Evolutionary conservation across 176 grass and related monocot species (phyloP), one percentile per base, ranked within the genome.

Genomic region (Ensete ventricosum): DNA sequence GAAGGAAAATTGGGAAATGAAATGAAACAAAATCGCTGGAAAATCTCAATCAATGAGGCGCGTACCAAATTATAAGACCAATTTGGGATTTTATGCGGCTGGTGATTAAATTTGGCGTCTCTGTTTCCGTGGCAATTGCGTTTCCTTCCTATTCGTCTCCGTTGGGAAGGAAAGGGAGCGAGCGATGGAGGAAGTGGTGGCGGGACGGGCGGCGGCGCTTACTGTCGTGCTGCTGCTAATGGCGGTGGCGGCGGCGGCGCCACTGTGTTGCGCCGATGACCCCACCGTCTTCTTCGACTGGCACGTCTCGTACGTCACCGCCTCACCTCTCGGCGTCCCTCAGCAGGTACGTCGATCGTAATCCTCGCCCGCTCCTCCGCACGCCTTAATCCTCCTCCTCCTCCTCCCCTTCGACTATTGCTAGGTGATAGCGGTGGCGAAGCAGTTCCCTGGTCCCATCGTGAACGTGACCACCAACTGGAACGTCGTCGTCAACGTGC

Each of bases 301-400:
- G 93, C 87, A 96, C 73, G 83, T 96, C 82, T 90, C 93, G 79
- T 96, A 88, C 93, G 81, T 96, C 51, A 90, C 89, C 54, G 85
- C 79, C 1, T 88, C 89, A 34, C 93, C 93, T 20, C 93, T 96
- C 69, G 93, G 93, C 26, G 77, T 90, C 1, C 83, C 78, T 0
- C 89, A 96, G 63, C 54, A 96, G 93, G 93, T 96, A 57, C 16
- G 23, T 25, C 5, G 13, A 9, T 82, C 12, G 13, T 81, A 21
- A 49, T 54, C 58, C 66, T 54, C 49, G 57, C 58, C 14, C 52
- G 72, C 71, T 55, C 54, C 55, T 51, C 53, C 66, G n/a, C 71
- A 43, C 34, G 5, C 34, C 34, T 43, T 43, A 43, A 43, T 43
- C 4, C 34, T 43, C 34, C 34, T 43, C 4, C 34, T 43, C 34